Evolutionary conservation across 352 stramenopile genomes (phyloP).

Genomic region (Blastocystis sp.): DNA sequence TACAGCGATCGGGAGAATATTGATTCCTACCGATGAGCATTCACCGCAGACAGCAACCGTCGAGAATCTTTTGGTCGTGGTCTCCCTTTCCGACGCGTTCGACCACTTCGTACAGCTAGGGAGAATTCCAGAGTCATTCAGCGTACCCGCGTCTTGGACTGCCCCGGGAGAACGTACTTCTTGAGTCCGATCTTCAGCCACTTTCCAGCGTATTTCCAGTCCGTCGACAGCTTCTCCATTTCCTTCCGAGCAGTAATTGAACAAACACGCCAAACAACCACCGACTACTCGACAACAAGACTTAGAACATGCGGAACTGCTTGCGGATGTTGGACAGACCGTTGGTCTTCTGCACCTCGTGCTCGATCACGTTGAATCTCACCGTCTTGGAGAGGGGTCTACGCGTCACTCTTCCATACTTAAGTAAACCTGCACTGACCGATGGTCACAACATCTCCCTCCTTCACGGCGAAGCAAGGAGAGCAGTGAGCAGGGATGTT

Average conservation of each 20-base stretch:
- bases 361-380: conserved; percentile 55
- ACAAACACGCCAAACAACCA: conserved; percentile 57
- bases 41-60: background rate
- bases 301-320: conserved; percentile 95
- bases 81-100: conserved; percentile 15
- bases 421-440: no score
- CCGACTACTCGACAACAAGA: conserved; percentile 1
- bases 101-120: conserved; percentile 27
- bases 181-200: conserved; percentile 49
- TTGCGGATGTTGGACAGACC: conserved; percentile 80
- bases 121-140: background rate
- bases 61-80: background rate
- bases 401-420: no score
- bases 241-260: background rate
- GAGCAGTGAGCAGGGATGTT: no score
- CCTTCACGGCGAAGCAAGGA: no score
- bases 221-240: background rate
- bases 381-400: no score
- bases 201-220: conserved; percentile 25
- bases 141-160: background rate
- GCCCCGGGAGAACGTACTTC: conserved; percentile 27
- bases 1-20: background rate
- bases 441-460: no score
- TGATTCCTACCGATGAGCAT: conserved; percentile 1
- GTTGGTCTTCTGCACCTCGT: conserved; percentile 60